Percentiles rank a stretch among this genome's conserved stretches.
phyloP scores from a whole-genome alignment of 1,139 yeast genomes.

The Pneumocystis sp. region DNA sequence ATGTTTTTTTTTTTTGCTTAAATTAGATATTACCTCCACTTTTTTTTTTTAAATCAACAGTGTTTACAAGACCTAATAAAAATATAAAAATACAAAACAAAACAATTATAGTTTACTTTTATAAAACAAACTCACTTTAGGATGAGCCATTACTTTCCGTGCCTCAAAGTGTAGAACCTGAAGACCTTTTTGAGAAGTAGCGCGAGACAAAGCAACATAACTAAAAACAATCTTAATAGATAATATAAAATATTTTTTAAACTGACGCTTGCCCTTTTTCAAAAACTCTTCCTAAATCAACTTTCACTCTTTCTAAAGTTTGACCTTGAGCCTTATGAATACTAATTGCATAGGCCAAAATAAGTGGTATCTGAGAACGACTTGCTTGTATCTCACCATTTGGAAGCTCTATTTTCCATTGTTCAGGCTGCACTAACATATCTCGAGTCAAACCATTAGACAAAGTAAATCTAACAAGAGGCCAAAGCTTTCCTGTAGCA shows the following conservation, averaged over 20 bases:
- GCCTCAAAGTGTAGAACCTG: conserved; percentile 62
- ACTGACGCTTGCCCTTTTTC: conserved; percentile 76
- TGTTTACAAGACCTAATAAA: neutral
- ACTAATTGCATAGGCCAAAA: conserved; percentile 88
- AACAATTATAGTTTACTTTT: conserved; percentile 2
- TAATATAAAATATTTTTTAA: conserved; percentile 52
- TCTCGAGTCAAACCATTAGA: conserved; percentile 61
- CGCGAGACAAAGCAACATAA: conserved; percentile 72
- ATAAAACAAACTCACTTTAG: conserved; percentile 55
- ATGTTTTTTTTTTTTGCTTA: neutral
- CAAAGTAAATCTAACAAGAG: conserved; percentile 59
- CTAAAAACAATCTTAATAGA: conserved; percentile 35
- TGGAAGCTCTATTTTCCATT: conserved; percentile 54
- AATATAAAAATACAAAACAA: neutral
- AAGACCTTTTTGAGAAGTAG: conserved; percentile 55
- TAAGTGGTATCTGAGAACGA: conserved; percentile 63
- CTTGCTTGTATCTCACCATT: conserved; percentile 38
- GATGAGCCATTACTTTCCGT: conserved; percentile 46
- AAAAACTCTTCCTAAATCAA: conserved; percentile 61
- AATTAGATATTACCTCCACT: neutral
- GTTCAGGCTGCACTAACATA: conserved; percentile 57
- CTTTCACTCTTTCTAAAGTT: conserved; percentile 66
- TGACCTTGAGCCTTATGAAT: conserved; percentile 97
- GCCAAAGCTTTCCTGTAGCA: conserved; percentile 27
- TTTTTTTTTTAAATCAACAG: neutral